Evolutionary conservation across 345 rosid genomes (phyloP), one percentile per base, ranked within the genome.

Genomic region (Lumnitzera littorea): DNA sequence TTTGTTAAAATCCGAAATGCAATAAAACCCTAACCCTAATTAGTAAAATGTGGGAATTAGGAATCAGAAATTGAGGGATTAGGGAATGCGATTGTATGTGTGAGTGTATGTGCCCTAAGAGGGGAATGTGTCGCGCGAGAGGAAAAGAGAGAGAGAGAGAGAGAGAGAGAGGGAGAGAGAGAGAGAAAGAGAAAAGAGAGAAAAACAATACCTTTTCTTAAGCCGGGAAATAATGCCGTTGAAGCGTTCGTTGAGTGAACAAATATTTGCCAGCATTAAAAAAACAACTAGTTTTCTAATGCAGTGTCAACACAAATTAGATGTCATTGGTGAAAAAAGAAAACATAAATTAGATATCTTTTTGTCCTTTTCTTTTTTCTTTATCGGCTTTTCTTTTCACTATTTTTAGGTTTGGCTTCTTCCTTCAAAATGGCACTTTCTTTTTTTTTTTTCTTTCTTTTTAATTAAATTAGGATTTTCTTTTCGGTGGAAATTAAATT

Each of bases 151-250:
- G 46, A 29, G 53, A 43, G 46, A n/a, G 50, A 46, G 54, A 51
- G 51, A 12, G 54, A 47, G 48, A 51, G 24, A 57, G 16, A 36
- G 25, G 24, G 66, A 55, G 55, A 67, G 52, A 55, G 62, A 23
- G 3, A 14, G 54, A 24, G 60, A 55, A 15, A 15, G 2, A 47
- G 50, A 69, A 58, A 46, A 43, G 56, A 49, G 60, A 57, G 62
- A 57, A 48, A 51, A 54, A 57, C 10, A 12, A 23, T 64, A 64
- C 67, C 67, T 55, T 50, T 56, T 50, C 56, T 5, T 55, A 51
- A 10, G 60, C 60, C 61, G 61, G 60, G 17, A 67, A 67, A 60
- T 48, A 49, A 56, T 60, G 71, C 71, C 60, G 71, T 60, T 60
- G 71, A 67, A 67, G 65, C 71, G 48, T 49, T 67, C 71, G 56